phyloP scores from a whole-genome alignment of 495 filamentous ascomycete species.

The Pseudomonodictys pantanalensis region DNA sequence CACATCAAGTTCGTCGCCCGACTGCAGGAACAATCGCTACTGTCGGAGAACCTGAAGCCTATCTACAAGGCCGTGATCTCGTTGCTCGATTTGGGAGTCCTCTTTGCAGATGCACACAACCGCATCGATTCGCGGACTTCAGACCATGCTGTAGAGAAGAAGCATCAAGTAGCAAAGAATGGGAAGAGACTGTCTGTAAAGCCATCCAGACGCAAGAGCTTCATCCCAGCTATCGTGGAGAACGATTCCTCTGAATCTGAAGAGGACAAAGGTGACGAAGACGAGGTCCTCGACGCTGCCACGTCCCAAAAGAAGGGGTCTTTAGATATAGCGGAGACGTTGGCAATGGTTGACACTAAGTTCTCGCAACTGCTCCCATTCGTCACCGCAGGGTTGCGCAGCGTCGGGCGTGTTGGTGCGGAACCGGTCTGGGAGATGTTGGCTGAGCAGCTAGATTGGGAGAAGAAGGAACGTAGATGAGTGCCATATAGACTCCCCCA shows the following conservation, averaged over 20 bases:
- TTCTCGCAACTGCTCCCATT: slow-evolving; percentile 48
- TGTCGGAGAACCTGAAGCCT: slow-evolving; percentile 48
- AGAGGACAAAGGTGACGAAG: slow-evolving; percentile 1
- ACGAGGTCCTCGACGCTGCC: slow-evolving; percentile 32
- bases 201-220: slow-evolving; percentile 24
- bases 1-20: slow-evolving; percentile 62
- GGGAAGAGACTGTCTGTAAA: slow-evolving; percentile 19
- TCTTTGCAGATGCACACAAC: slow-evolving; percentile 48
- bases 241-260: slow-evolving; percentile 18
- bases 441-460: slow-evolving; percentile 48
- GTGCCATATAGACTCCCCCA: no score
- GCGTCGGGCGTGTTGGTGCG: slow-evolving; percentile 48
- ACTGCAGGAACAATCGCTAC: slow-evolving; percentile 63
- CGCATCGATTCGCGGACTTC: no score
- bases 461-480: slow-evolving; percentile 8
- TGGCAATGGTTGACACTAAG: slow-evolving; percentile 44
- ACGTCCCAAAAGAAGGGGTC: slow-evolving; percentile 34
- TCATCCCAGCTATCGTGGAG: slow-evolving; percentile 23
- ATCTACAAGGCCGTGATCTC: slow-evolving; percentile 38
- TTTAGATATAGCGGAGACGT: slow-evolving; percentile 34
- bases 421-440: slow-evolving; percentile 53
- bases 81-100: slow-evolving; percentile 50
- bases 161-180: no score
- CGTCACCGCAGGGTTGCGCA: slow-evolving; percentile 47
- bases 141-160: no score